Base-by-base conservation (phyloP, 129 eudicot species). In the Chrysanthemum makinoi region DNA sequence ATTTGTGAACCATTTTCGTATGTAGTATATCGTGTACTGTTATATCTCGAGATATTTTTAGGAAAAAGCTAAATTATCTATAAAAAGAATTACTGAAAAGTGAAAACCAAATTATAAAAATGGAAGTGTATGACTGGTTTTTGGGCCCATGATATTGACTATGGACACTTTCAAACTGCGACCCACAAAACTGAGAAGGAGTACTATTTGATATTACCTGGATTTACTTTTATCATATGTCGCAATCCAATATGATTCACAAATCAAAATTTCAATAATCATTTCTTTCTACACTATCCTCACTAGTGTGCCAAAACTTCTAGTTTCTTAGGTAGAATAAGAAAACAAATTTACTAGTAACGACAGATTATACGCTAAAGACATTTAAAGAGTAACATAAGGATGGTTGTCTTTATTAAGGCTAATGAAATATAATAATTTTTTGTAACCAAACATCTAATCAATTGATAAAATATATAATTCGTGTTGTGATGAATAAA, bases 81-180 rank as follows among this genome's bases (percentile, higher is more conserved):
- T 44, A 17, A 16, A 53, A 14, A 28, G 30, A 28, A 28, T 28
- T 28, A 28, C 30, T 14, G 18, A 43, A 55, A 18, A 66, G 47
- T 66, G 60, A 66, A 75, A 66, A 58, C 5, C 15, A 63, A 52
- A 63, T 3, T 30, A 19, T 24, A 28, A 75, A 66, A 28, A 57
- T n/a, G 14, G 30, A 67, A 24, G 73, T 58, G 80, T 20, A 69
- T 77, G 75, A 77, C 70, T 77, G 57, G 56, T 35, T 51, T 50
- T 69, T 62, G 80, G 80, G 80, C 70, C 80, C 76, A 77, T 77
- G 75, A 76, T 69, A 69, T 60, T 60, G 75, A 61, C 70, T 61
- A 77, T 51, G 70, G 65, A 62, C 76, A 52, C 65, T 76, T 77
- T 53, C 39, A 61, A 69, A 44, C 68, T 77, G 39, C 58, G 75